Base-by-base conservation (phyloP, 1,284 basidiomycete species). In the Fomitopsis pinicola region DNA sequence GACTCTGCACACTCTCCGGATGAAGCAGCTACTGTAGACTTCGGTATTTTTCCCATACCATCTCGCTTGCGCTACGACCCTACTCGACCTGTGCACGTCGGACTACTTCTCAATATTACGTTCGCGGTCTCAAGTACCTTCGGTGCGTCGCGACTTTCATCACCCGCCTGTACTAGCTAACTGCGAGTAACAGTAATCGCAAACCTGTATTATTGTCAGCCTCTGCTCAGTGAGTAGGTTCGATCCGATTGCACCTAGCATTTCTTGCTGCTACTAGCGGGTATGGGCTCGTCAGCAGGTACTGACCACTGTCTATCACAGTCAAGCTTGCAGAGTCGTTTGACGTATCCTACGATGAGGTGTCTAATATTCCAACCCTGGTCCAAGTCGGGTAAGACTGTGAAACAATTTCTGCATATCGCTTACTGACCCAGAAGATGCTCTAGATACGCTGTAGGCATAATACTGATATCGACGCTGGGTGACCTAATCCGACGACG, bases 141-240 rank as follows among this genome's bases (percentile, higher is more conserved):
- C 60, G 73, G 76, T 80, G 60, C 66, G 83, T 67, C 12, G 10
- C 65, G 60, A 19, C 44, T 10, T 56, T 15, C 14, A n/a, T 35
- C 46, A 50, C 5, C 8, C 22, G 42, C 26, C 6, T 53, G 42
- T 22, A 19, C 44, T 28, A 14, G 42, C 17, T 36, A 35, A 60
- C 10, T 56, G 7, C 44, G 10, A 0, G 33, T 5, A 55, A 14
- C 58, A 86, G 84, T 74, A 50, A 83, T 83, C 26, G 80, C 82
- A n/a, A 91, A 91, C 64, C 69, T 91, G 57, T 91, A 90, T 68
- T 91, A 91, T 66, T 85, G 85, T 62, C 89, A 89, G 71, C 89
- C 89, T 0, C 71, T 91, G 63, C 73, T 91, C 15, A 87, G 89
- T 82, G 71, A 57, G 82, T 68, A 71, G 53, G 81, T 67, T 45